phyloP scores from a whole-genome alignment of 2,329 filamentous ascomycete species.

The Nectriaceae sp. region DNA sequence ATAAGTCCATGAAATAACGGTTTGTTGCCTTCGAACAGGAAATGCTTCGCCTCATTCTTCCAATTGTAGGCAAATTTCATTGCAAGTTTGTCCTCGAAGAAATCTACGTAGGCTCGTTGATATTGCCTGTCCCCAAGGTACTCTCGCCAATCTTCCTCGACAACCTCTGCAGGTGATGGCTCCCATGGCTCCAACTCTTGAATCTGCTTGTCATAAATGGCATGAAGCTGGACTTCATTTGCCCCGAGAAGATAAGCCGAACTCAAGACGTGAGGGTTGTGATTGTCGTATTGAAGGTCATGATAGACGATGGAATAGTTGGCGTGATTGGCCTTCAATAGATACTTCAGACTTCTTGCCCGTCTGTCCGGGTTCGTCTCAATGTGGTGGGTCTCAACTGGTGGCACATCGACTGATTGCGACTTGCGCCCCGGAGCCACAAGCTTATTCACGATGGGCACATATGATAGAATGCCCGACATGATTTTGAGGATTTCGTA shows the following conservation, averaged over 20 bases:
- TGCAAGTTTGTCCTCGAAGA: constrained; percentile 90
- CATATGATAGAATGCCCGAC: constrained; percentile 37
- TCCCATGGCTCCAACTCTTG: constrained; percentile 76
- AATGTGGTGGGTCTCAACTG: constrained; percentile 75
- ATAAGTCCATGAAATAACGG: constrained; percentile 82
- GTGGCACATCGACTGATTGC: constrained; percentile 57
- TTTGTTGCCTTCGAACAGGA: constrained; percentile 71
- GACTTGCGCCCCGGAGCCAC: constrained; percentile 24
- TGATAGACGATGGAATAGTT: constrained; percentile 86
- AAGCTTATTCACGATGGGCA: constrained; percentile 32
- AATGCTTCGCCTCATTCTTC: constrained; percentile 75
- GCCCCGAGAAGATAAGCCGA: constrained; percentile 87
- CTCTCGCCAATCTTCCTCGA: constrained; percentile 81
- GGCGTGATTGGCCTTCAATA: constrained; percentile 88
- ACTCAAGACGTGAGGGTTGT: constrained; percentile 77
- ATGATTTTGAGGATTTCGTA: constrained; percentile 21
- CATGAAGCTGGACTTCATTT: constrained; percentile 69
- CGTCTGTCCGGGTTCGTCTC: constrained; percentile 80
- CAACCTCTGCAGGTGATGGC: constrained; percentile 82
- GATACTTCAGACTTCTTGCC: constrained; percentile 82
- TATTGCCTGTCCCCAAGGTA: constrained; percentile 79
- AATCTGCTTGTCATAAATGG: constrained; percentile 77
- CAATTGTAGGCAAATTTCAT: constrained; percentile 76
- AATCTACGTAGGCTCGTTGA: constrained; percentile 89
- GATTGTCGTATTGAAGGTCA: constrained; percentile 75